Evolutionary conservation across 2,329 filamentous ascomycete species (phyloP).

Genomic region (Xylariaceae sp.): DNA sequence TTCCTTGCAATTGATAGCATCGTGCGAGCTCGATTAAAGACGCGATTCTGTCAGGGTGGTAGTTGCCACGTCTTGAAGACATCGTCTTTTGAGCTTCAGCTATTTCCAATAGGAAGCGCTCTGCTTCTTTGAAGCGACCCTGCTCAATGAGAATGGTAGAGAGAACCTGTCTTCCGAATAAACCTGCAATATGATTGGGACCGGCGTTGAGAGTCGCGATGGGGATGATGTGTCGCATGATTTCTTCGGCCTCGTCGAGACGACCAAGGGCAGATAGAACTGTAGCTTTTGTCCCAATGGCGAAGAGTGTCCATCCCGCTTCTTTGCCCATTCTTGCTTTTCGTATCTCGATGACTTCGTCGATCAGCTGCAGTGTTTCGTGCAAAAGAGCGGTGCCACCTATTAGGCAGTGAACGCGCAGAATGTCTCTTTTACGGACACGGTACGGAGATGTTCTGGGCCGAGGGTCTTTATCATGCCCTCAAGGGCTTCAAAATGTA

Average conservation of each 20-base stretch:
- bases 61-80: too few relatives aligned
- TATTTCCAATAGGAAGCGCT: too few relatives aligned
- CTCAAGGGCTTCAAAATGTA: too few relatives aligned
- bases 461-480: too few relatives aligned
- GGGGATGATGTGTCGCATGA: slow-evolving; percentile 1
- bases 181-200: slow-evolving; percentile 7
- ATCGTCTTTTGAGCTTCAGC: too few relatives aligned
- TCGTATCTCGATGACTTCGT: slow-evolving; percentile 8
- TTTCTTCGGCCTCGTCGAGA: not conserved
- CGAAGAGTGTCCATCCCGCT: slow-evolving; percentile 10
- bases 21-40: too few relatives aligned
- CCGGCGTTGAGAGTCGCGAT: slow-evolving; percentile 7
- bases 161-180: slow-evolving; percentile 13
- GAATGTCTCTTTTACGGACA: too few relatives aligned
- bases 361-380: not conserved
- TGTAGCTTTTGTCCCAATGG: slow-evolving; percentile 9
- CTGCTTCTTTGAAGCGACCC: slow-evolving; percentile 1
- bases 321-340: slow-evolving; percentile 12
- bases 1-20: too few relatives aligned
- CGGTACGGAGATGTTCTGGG: too few relatives aligned
- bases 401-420: slow-evolving; percentile 1
- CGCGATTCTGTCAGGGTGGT: too few relatives aligned
- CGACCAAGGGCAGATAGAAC: slow-evolving; percentile 7
- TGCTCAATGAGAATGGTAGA: slow-evolving; percentile 8
- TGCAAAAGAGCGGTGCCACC: not conserved